phyloP scores from a whole-genome alignment of 2,329 filamentous ascomycete genomes.

The Cladosporium sp. region DNA sequence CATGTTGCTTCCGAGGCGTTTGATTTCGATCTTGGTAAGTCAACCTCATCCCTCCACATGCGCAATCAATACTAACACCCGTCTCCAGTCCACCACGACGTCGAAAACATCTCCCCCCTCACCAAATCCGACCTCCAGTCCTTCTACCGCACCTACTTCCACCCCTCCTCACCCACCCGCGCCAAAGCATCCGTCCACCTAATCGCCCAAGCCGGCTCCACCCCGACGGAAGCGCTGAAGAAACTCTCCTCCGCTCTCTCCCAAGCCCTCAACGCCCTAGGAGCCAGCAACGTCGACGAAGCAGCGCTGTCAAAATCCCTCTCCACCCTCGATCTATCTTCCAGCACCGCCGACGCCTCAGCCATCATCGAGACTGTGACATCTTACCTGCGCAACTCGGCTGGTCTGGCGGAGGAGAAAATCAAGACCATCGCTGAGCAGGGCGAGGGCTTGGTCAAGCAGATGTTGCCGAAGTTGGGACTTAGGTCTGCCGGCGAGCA shows the following conservation, averaged over 20 bases:
- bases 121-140: constrained; percentile 74
- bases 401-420: constrained; percentile 47
- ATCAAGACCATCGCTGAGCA: constrained; percentile 46
- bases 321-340: constrained; percentile 41
- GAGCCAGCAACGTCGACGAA: constrained; percentile 40
- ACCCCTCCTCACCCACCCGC: constrained; percentile 64
- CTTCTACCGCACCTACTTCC: constrained; percentile 73
- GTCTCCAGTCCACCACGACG: constrained; percentile 65
- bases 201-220: constrained; percentile 59
- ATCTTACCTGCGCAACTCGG: constrained; percentile 32
- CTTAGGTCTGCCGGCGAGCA: constrained; percentile 27
- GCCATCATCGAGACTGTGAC: constrained; percentile 40
- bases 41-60: neutral
- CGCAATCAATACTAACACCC: constrained; percentile 11
- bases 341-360: constrained; percentile 35
- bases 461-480: constrained; percentile 41
- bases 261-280: constrained; percentile 45
- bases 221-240: constrained; percentile 32
- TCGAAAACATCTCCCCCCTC: constrained; percentile 64
- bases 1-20: constrained; percentile 83
- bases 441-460: constrained; percentile 44
- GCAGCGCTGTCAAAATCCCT: constrained; percentile 42
- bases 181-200: constrained; percentile 85
- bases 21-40: constrained; percentile 79
- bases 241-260: constrained; percentile 40